phyloP scores from a whole-genome alignment of 2,329 filamentous ascomycete genomes.

The Rhynchosporium graminicola region DNA sequence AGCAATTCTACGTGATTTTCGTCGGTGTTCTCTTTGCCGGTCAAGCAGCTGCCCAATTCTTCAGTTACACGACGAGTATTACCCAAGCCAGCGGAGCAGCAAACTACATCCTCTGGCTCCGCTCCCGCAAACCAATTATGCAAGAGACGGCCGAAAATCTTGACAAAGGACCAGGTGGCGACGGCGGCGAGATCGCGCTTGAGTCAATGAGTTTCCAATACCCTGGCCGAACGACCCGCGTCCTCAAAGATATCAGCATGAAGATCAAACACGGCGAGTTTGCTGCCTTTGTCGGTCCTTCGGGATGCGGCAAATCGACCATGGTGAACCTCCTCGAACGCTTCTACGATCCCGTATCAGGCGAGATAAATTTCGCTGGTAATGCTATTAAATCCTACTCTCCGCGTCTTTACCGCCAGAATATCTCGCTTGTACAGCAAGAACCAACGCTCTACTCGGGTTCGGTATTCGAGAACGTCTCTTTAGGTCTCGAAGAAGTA shows the following conservation, averaged over 20 bases:
- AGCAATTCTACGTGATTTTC: conserved; percentile 54
- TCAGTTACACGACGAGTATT: conserved; percentile 17
- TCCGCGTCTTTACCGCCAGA: conserved; percentile 60
- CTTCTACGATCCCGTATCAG: conserved; percentile 61
- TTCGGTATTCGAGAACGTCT: conserved; percentile 68
- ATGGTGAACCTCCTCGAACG: conserved; percentile 79
- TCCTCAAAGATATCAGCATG: conserved; percentile 20
- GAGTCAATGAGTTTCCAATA: conserved; percentile 18
- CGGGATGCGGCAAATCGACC: conserved; percentile 72
- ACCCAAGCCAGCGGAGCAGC: conserved; percentile 18
- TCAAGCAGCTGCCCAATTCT: conserved; percentile 19
- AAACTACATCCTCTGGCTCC: conserved; percentile 46
- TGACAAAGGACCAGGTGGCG: conserved; percentile 12
- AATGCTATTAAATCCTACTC: conserved; percentile 57
- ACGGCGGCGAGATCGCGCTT: conserved; percentile 16
- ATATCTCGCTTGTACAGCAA: conserved; percentile 36
- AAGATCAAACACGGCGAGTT: conserved; percentile 71
- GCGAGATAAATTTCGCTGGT: conserved; percentile 23
- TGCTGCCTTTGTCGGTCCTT: conserved; percentile 47
- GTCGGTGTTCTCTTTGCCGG: conserved; percentile 46
- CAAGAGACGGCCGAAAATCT: conserved; percentile 14
- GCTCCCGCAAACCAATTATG: conserved; percentile 18
- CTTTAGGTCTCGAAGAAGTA: conserved; percentile 54
- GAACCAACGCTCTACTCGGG: conserved; percentile 65
- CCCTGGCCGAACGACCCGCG: conserved; percentile 12